Percentiles rank a stretch among this genome's conserved stretches.
phyloP scores from a whole-genome alignment of 2,329 filamentous ascomycete genomes.

The Paramyrothecium sp. region DNA sequence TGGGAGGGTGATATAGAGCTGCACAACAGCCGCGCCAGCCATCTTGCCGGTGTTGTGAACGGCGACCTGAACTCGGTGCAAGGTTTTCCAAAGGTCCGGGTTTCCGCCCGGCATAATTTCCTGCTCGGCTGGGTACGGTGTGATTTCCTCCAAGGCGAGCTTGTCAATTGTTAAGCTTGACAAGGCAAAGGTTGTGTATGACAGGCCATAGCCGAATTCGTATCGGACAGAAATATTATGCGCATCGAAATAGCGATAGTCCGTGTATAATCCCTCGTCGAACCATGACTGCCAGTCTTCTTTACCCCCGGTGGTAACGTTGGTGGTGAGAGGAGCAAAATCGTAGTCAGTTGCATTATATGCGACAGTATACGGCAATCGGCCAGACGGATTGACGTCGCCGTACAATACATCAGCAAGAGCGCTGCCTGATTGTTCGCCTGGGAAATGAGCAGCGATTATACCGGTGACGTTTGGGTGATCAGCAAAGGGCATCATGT shows the following conservation, averaged over 20 bases:
- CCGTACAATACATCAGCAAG: slow-evolving; percentile 58
- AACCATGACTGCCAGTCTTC: slow-evolving; percentile 51
- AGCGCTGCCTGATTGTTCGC: slow-evolving; percentile 59
- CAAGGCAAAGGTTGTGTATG: slow-evolving; percentile 54
- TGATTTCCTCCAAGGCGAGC: background rate
- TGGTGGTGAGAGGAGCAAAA: slow-evolving; percentile 33
- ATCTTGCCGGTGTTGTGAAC: slow-evolving; percentile 16
- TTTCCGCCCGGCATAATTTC: slow-evolving; percentile 27
- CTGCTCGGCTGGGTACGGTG: background rate
- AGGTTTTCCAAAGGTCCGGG: slow-evolving; percentile 29
- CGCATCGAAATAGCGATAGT: slow-evolving; percentile 55
- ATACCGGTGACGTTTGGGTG: slow-evolving; percentile 64
- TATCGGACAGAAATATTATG: slow-evolving; percentile 47
- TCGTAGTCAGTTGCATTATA: slow-evolving; percentile 56
- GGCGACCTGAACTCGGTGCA: background rate
- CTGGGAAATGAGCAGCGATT: slow-evolving; percentile 63
- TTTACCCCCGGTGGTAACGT: slow-evolving; percentile 46
- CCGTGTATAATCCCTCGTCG: slow-evolving; percentile 48
- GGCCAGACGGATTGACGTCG: slow-evolving; percentile 53
- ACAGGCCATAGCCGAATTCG: slow-evolving; percentile 56
- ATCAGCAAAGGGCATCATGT: slow-evolving; percentile 61
- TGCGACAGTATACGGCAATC: slow-evolving; percentile 62
- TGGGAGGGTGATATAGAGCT: slow-evolving; percentile 46
- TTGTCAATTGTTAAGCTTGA: slow-evolving; percentile 27
- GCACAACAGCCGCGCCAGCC: slow-evolving; percentile 43